Percentiles rank a stretch among this genome's conserved stretches.
These are phyloP conservation scores for Monotropa hypopitys DNA, from an alignment of 179 eudicot species.

Conservation along the genomic window DNA sequence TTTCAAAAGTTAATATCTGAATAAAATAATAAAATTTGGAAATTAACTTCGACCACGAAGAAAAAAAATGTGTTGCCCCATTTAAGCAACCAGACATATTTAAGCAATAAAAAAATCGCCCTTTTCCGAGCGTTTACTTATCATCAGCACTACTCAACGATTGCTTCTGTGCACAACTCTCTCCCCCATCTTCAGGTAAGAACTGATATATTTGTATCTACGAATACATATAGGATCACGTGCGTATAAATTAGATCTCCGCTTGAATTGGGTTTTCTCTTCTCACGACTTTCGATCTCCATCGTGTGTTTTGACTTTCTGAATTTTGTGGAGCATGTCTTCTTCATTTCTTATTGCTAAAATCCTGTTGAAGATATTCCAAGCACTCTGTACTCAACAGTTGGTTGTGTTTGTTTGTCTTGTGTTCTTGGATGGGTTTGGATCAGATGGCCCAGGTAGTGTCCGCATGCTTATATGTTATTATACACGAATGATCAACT, in stretches of 20 bases:
- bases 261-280: not conserved
- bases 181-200: not conserved
- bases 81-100: not conserved
- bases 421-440: not conserved
- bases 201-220: not conserved
- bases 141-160: not conserved
- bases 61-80: no score
- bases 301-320: not conserved
- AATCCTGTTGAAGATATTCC: not conserved
- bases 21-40: no score
- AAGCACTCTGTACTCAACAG: not conserved
- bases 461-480: not conserved
- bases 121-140: not conserved
- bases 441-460: not conserved
- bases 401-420: not conserved
- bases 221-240: not conserved
- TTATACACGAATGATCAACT: no score
- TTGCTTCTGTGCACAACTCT: constrained; percentile 1
- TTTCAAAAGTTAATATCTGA: no score
- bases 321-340: not conserved
- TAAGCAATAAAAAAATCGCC: not conserved
- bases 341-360: not conserved
- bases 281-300: not conserved
- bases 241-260: not conserved
- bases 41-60: no score